Base-by-base conservation (phyloP, 495 filamentous ascomycete genomes). In the Penicillium samsonianum region DNA sequence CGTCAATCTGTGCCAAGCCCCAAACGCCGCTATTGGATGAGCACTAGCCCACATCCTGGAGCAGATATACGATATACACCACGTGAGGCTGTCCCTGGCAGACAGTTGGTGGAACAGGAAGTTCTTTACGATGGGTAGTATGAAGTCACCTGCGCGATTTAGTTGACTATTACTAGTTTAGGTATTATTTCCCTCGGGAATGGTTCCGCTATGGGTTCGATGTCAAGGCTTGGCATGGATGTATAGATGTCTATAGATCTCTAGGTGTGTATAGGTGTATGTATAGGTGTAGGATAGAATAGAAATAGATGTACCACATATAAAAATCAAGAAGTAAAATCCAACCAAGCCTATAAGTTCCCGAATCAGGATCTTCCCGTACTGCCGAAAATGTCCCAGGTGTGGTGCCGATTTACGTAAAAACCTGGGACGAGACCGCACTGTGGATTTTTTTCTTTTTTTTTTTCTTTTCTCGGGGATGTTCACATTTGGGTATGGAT, bases 371-470 rank as follows among this genome's bases (percentile, higher is more conserved):
- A 65, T 62, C 59, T 60, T 60, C 63, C 62, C 62, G 58, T 58
- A 45, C 50, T 46, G 63, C 65, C 65, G 63, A 64, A 58, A 38
- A 17, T 37, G 47, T 38, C 30, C 30, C 30, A 33, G 30, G 30
- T 33, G 30, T 33, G 30, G 30, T 50, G 59, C 64, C 61, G 64
- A 67, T 69, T 72, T 72, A 72, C 69, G 69, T 72, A 72, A 72
- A 69, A 62, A 16, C 67, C 64, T 62, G 50, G 14, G 38, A 55
- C 31, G 52, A 49, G 58, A 56, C 47, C 44, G 55, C 47, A 52
- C 35, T 41, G 22, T 26, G 19, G 33, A 5, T 4, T 41, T 51
- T 51, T 51, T 40, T 19, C 41, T 20, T 51, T 30, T 52, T 28
- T 52, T 41, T 31, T 7, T 30, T 28, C 30, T 42, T 35, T 51